phyloP scores from a whole-genome alignment of 257 asterid genomes.

The Rehmannia glutinosa region DNA sequence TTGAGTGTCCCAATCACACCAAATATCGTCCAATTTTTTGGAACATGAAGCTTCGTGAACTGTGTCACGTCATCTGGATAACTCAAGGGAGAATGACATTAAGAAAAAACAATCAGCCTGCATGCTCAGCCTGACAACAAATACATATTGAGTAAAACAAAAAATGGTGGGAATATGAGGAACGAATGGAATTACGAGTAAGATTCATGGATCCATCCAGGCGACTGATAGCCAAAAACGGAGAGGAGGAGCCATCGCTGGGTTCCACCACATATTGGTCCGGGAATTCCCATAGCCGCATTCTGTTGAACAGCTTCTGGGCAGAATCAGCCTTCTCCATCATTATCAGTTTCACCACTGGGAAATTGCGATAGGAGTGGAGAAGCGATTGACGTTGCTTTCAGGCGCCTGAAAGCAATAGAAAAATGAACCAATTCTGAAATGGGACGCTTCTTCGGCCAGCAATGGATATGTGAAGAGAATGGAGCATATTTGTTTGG shows the following conservation, averaged over 20 bases:
- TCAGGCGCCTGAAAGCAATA: not conserved
- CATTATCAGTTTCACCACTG: constrained; percentile 32
- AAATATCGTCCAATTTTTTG: constrained; percentile 58
- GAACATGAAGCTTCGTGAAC: constrained; percentile 52
- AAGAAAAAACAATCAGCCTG: not conserved
- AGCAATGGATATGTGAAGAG: not conserved
- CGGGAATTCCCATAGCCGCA: constrained; percentile 93
- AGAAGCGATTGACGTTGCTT: not conserved
- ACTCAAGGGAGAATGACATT: not conserved
- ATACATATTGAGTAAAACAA: too few species aligned
- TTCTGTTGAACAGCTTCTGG: constrained; percentile 60
- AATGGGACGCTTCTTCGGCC: not conserved
- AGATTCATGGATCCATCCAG: constrained; percentile 55
- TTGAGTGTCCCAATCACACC: constrained; percentile 85
- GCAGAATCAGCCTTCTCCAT: constrained; percentile 79
- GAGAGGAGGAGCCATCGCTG: constrained; percentile 73
- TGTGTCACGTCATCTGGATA: constrained; percentile 60
- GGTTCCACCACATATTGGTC: constrained; percentile 85
- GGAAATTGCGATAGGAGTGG: not conserved
- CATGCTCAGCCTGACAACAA: not conserved
- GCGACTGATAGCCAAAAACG: constrained; percentile 61
- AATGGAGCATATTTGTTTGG: constrained; percentile 3
- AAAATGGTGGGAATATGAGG: not conserved
- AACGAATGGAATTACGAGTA: constrained; percentile 33
- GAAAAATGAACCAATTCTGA: not conserved